Base-by-base conservation (phyloP, 2,329 filamentous ascomycete species). In the Pseudogymnoascus sp. region DNA sequence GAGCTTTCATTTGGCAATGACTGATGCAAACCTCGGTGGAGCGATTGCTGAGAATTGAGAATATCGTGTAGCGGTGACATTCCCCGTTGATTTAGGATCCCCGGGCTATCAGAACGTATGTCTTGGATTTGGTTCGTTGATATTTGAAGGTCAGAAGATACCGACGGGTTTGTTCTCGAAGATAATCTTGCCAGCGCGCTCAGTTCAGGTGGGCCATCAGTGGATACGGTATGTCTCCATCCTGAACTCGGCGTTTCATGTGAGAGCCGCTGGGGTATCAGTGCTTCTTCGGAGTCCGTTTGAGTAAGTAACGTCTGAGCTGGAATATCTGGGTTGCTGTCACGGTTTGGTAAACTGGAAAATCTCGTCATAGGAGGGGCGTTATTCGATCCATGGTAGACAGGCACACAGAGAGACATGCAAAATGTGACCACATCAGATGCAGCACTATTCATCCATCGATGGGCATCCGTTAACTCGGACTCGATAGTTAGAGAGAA, bases 381-480 rank as follows among this genome's bases (percentile, higher is more conserved):
- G 29, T n/a, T 31, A 33, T 7, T 35, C 29, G 47, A 33, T 33
- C 47, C 47, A 33, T 54, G 47, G 21, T 54, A 54, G 29, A 54
- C n/a, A 33, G 61, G 39, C 31, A 60, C 68, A 62, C 82, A 87
- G n/a, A 92, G 78, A 60, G 82, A 84, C 78, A 91, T 87, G 66
- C 90, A 94, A 66, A 90, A 86, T 2, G 88, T 87, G 1, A 92
- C 87, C 1, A 94, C 85, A 71, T 93, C 90, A 0, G 89, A 84
- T 6, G 89, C 85, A 66, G 92, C 89, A 67, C 86, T 88, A 67
- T 89, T 90, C 68, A 90, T 83, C 87, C 88, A 94, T 59, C 89
- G 84, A 41, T 87, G 86, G 64, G 84, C 81, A 68, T 94, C 89
- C 0, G 81, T 86, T 70, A 92, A 83, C 71, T 94, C 90, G 1